phyloP scores from a whole-genome alignment of 208 protist species.

The Perkinsela sp. region DNA sequence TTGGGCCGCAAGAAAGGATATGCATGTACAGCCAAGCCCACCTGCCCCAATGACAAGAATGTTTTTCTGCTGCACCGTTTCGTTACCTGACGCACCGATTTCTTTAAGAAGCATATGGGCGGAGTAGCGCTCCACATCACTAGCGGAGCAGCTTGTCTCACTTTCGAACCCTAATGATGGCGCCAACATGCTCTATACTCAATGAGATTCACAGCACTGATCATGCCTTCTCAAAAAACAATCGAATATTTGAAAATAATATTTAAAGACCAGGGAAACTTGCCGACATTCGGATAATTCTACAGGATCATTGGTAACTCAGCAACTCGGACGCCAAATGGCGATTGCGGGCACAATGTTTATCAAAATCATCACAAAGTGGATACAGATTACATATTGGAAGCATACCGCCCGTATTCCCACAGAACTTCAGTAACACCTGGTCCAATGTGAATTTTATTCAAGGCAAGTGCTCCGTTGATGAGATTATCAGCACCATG shows the following conservation, averaged over 20 bases:
- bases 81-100: slow-evolving; percentile 36
- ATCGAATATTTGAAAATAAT: too few species aligned
- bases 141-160: slow-evolving; percentile 10
- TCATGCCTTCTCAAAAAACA: too few species aligned
- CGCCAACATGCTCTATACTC: too few species aligned
- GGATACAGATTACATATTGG: too few species aligned
- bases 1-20: slow-evolving; percentile 65
- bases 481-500: background rate
- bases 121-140: slow-evolving; percentile 48
- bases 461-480: background rate
- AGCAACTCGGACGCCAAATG: too few species aligned
- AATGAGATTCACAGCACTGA: too few species aligned
- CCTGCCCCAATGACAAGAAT: slow-evolving; percentile 71
- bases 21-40: slow-evolving; percentile 66
- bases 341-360: too few species aligned
- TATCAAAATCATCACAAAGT: too few species aligned
- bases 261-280: too few species aligned
- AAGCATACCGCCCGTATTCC: background rate
- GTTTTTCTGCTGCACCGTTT: slow-evolving; percentile 12
- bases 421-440: background rate
- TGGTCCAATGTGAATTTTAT: background rate
- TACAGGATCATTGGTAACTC: too few species aligned
- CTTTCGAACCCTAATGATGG: background rate
- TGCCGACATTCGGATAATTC: too few species aligned
- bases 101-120: slow-evolving; percentile 56